Percentiles rank a stretch among this genome's conserved stretches.
Conservation (phyloP, 179 eudicot species). For the Nepenthes alata region DNA sequence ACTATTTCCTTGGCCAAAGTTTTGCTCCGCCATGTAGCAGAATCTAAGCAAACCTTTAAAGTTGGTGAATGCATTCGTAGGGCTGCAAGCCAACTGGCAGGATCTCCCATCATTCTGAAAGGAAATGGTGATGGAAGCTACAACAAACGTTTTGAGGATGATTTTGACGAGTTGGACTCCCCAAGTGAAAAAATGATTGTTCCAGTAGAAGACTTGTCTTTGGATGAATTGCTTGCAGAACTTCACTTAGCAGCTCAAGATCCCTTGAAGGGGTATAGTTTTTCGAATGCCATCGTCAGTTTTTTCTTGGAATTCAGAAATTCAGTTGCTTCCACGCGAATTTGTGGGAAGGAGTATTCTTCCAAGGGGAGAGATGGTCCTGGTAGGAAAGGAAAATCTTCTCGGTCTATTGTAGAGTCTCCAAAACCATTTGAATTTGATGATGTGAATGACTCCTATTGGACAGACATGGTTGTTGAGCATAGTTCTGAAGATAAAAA, state of each 20-base stretch:
- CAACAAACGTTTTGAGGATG: slow-evolving; percentile 9
- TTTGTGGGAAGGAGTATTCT: slow-evolving; percentile 17
- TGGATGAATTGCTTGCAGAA: slow-evolving; percentile 49
- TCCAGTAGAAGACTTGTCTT: slow-evolving; percentile 30
- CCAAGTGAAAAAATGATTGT: slow-evolving; percentile 16
- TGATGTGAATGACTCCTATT: slow-evolving; percentile 79
- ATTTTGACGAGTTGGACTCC: slow-evolving; percentile 26
- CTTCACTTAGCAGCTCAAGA: slow-evolving; percentile 57
- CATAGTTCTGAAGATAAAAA: slow-evolving; percentile 52
- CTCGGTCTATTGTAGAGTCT: slow-evolving; percentile 23
- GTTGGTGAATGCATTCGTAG: slow-evolving; percentile 79
- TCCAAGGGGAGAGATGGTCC: slow-evolving; percentile 20
- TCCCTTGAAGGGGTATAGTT: slow-evolving; percentile 46
- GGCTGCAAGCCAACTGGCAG: slow-evolving; percentile 78
- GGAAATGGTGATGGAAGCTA: slow-evolving; percentile 16
- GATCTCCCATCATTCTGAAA: slow-evolving; percentile 32
- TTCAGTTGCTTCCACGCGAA: slow-evolving; percentile 32
- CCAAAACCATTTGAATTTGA: slow-evolving; percentile 76
- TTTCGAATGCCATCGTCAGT: slow-evolving; percentile 15
- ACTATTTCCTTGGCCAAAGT: slow-evolving; percentile 50
- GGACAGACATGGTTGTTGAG: slow-evolving; percentile 83
- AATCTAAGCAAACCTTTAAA: slow-evolving; percentile 69
- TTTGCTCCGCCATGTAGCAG: slow-evolving; percentile 24
- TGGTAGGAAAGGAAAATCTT: slow-evolving; percentile 47
- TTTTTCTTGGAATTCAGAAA: slow-evolving; percentile 60